These are phyloP conservation scores for Exserohilum turcica DNA, from an alignment of 2,329 filamentous ascomycete species.

Conservation along the genomic window DNA sequence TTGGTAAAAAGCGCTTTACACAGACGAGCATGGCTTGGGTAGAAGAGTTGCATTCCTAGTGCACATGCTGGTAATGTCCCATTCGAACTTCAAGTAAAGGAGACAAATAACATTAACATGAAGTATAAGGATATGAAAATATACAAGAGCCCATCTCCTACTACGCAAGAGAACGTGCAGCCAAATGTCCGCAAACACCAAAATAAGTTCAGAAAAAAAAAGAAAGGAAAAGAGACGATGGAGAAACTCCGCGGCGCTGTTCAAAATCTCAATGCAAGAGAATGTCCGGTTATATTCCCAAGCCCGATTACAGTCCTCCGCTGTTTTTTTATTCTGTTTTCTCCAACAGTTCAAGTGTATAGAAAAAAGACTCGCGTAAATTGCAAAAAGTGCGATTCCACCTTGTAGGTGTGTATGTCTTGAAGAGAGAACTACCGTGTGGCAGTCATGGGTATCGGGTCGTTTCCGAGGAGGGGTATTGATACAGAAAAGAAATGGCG, in stretches of 20 bases:
- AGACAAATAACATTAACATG: constrained; percentile 22
- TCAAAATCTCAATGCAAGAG: constrained; percentile 9
- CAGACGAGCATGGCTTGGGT: neutral
- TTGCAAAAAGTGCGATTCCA: constrained; percentile 4
- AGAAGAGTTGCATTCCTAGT: neutral
- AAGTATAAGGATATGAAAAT: constrained; percentile 25
- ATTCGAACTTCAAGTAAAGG: neutral
- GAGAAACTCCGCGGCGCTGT: constrained; percentile 2
- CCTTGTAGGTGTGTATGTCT: neutral
- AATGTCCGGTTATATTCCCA: constrained; percentile 23
- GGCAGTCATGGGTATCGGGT: constrained; percentile 7
- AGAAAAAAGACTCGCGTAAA: constrained; percentile 9
- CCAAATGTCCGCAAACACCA: neutral
- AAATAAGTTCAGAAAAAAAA: constrained; percentile 5
- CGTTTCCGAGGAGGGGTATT: constrained; percentile 10
- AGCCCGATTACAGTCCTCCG: constrained; percentile 25
- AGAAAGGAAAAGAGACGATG: neutral
- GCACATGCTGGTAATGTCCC: neutral
- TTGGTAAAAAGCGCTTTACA: neutral
- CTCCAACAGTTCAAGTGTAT: constrained; percentile 4
- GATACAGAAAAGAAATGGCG: constrained; percentile 12
- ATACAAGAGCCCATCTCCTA: constrained; percentile 1
- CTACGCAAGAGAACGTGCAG: neutral
- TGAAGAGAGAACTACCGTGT: constrained; percentile 4
- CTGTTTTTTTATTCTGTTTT: constrained; percentile 5